Evolutionary conservation across 176 grass and related monocot species (phyloP).

Genomic region (Carex cristatella): DNA sequence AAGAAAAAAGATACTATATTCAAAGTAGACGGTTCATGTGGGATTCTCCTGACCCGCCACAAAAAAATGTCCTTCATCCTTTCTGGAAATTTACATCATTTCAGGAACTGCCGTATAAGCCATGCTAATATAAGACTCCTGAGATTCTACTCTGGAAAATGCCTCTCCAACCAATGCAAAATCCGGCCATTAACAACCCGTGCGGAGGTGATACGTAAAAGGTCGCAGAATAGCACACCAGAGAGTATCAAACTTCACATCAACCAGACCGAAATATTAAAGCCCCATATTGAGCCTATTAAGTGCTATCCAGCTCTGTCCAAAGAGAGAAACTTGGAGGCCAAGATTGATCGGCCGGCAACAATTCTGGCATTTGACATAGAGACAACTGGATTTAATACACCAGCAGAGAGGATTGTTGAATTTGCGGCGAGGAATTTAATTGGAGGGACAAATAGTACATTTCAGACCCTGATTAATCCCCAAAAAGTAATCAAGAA

Average conservation of each 20-base stretch:
- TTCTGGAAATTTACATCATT: constrained; percentile 42
- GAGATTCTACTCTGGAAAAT: constrained; percentile 29
- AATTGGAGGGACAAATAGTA: constrained; percentile 68
- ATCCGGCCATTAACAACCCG: constrained; percentile 31
- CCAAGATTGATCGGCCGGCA: constrained; percentile 31
- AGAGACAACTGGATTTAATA: constrained; percentile 58
- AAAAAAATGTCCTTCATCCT: constrained; percentile 44
- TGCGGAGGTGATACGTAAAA: constrained; percentile 15
- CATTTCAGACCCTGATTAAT: constrained; percentile 80
- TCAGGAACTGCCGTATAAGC: constrained; percentile 31
- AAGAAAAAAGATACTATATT: not conserved
- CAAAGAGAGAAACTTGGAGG: constrained; percentile 21
- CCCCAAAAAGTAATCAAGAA: constrained; percentile 31
- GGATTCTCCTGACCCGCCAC: not conserved
- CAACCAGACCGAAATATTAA: constrained; percentile 17
- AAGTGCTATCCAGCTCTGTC: constrained; percentile 19
- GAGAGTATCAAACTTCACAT: constrained; percentile 8
- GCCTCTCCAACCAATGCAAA: constrained; percentile 24
- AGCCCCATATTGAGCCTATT: constrained; percentile 26
- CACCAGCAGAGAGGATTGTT: constrained; percentile 41
- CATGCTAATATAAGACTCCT: constrained; percentile 23
- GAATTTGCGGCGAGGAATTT: constrained; percentile 69
- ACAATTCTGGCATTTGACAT: constrained; percentile 73
- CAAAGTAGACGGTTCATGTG: not conserved
- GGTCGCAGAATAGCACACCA: not conserved